These are phyloP conservation scores for Blastomyces percursus DNA, from an alignment of 2,329 filamentous ascomycete species.

Conservation along the genomic window DNA sequence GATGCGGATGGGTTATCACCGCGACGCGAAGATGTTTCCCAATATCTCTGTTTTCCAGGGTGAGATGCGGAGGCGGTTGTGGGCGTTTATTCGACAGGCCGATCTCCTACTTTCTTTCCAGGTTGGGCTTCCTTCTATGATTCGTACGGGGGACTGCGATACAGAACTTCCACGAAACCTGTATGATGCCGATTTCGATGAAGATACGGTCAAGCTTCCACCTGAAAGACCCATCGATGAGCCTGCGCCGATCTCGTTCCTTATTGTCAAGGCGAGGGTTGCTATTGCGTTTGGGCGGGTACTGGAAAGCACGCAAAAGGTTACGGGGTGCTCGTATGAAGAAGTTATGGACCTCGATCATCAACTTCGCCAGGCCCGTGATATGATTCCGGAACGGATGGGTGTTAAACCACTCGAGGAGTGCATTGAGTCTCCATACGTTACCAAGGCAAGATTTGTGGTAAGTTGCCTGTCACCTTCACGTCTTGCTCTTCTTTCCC, in stretches of 20 bases:
- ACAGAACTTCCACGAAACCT: constrained; percentile 52
- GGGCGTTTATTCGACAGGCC: constrained; percentile 44
- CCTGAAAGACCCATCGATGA: constrained; percentile 47
- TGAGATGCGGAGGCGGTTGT: constrained; percentile 44
- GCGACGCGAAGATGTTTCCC: constrained; percentile 49
- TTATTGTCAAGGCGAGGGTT: constrained; percentile 38
- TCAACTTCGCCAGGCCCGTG: constrained; percentile 45
- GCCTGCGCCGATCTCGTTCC: constrained; percentile 45
- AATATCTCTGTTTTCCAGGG: constrained; percentile 51
- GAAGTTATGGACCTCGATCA: constrained; percentile 51
- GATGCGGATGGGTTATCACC: constrained; percentile 56
- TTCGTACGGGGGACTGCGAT: constrained; percentile 53
- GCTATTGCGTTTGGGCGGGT: constrained; percentile 35
- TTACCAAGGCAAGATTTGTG: constrained; percentile 72
- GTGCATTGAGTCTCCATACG: constrained; percentile 54
- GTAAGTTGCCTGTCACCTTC: constrained; percentile 20
- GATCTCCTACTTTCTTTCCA: constrained; percentile 57
- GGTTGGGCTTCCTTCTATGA: constrained; percentile 56
- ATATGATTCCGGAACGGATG: constrained; percentile 68
- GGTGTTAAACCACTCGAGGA: constrained; percentile 65
- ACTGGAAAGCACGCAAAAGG: constrained; percentile 32
- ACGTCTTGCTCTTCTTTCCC: too few species aligned
- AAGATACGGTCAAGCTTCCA: constrained; percentile 46
- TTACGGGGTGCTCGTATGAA: constrained; percentile 44
- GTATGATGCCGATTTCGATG: constrained; percentile 54